phyloP scores from a whole-genome alignment of 2,329 filamentous ascomycete genomes.

The Cladosporium sp. region DNA sequence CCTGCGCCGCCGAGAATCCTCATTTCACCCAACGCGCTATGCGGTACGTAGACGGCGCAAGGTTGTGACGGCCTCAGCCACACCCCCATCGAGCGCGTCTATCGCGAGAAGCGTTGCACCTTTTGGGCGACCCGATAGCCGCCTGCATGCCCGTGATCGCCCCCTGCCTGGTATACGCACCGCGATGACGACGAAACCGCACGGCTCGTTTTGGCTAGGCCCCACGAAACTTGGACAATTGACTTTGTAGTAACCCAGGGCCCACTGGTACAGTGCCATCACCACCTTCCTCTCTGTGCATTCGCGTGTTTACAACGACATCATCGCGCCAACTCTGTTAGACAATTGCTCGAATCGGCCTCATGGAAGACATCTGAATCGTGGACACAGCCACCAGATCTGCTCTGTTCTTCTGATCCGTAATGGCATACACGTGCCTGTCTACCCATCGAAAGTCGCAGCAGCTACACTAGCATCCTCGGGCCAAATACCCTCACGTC shows the following conservation, averaged over 20 bases:
- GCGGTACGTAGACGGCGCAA: no score
- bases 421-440: background rate
- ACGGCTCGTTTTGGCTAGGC: background rate
- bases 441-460: background rate
- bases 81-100: no score
- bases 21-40: no score
- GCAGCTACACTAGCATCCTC: background rate
- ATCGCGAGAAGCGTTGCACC: no score
- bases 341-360: background rate
- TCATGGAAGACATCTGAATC: no score
- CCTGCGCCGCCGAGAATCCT: no score
- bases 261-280: background rate
- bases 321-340: slow-evolving; percentile 5
- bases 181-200: background rate
- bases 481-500: slow-evolving; percentile 11
- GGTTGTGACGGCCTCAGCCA: no score
- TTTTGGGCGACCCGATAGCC: no score
- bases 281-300: background rate
- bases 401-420: no score
- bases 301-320: background rate
- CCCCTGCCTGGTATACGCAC: background rate
- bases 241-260: background rate
- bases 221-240: background rate
- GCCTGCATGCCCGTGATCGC: no score
- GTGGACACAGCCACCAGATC: no score